Evolutionary conservation across 495 filamentous ascomycete genomes (phyloP), one percentile per base, ranked within the genome.

Genomic region (Xylaria longipes): DNA sequence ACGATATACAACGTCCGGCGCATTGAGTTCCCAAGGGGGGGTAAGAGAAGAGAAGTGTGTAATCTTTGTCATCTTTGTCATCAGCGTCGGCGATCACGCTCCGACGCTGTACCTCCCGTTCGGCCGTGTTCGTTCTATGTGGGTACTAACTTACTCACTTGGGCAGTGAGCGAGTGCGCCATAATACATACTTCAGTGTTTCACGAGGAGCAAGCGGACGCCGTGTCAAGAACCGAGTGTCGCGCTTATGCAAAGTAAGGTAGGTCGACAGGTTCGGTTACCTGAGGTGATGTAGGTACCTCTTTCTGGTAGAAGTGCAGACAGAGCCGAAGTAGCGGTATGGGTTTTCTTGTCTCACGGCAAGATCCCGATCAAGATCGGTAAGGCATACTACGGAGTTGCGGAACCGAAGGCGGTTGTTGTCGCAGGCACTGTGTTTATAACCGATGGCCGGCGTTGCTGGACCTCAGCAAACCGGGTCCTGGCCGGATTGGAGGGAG

Each of bases 221-320:
- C 46, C 33, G 68, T 64, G 68, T 52, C 31, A 70, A 61, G 68
- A 70, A 64, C 68, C 46, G 68, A 64, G 35, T 14, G 61, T 54
- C 60, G 68, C 68, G 68, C 68, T 70, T 70, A 70, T 70, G 68
- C 68, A 70, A 39, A 25, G 56, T 33, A 20, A 45, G 46, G 46
- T 43, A 43, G 22, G 68, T 43, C 67, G 57, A 62, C 57, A 69
- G 67, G 68, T 43, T 70, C 43, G 57, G 65, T 67, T 67, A 60
- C 66, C 65, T 46, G 33, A 57, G 48, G 31, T 22, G 33, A 39
- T 31, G 37, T 58, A 68, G 33, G 52, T 68, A 41, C 37, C 50
- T 63, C n/a, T 45, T 63, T 63, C 37, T 41, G 25, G 60, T 45
- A 15, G 43, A 22, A 35, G 35, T 39, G 58, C 58, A 41, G 45